Base-by-base conservation (phyloP, 192 early-diverging fungal genomes). In the Entomortierella chlamydospora region DNA sequence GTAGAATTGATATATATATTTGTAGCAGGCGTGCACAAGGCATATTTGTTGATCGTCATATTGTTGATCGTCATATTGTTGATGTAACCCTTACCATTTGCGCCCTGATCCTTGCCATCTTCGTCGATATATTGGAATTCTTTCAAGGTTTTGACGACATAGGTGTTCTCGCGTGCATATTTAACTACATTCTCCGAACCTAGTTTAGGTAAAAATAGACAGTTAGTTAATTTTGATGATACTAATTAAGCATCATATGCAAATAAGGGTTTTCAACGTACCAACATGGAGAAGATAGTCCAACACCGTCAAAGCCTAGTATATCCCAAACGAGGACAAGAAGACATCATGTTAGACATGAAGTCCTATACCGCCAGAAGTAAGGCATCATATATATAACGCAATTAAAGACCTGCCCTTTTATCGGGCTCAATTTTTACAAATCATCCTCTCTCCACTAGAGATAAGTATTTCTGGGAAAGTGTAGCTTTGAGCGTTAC, bases 41-140 rank as follows among this genome's bases (percentile, higher is more conserved):
- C n/a, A n/a, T n/a, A n/a, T n/a, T n/a, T n/a, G n/a, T n/a, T n/a
- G n/a, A n/a, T n/a, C n/a, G n/a, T n/a, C n/a, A n/a, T n/a, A n/a
- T n/a, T n/a, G n/a, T n/a, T n/a, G n/a, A n/a, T n/a, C n/a, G n/a
- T n/a, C n/a, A n/a, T 34, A 4, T 42, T 11, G 25, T 30, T 7
- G 25, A 31, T 7, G 22, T 25, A 15, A 13, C 13, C 9, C 69
- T 60, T 82, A 96, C 95, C 93, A 80, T 97, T 96, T 5, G 85
- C 85, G 8, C 98, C 98, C 82, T 95, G 93, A 81, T 99, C 98
- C 66, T 87, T 89, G 42, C 95, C 95, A 56, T 91, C 85, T 23
- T 99, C 97, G 77, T 98, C 96, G 54, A 96, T 88, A 83, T 95
- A 93, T 70, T 98, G 96, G 83, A 98, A 99, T 84, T 99, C 98